phyloP scores from a whole-genome alignment of 2,329 filamentous ascomycete genomes.

The Apiospora arundinis region DNA sequence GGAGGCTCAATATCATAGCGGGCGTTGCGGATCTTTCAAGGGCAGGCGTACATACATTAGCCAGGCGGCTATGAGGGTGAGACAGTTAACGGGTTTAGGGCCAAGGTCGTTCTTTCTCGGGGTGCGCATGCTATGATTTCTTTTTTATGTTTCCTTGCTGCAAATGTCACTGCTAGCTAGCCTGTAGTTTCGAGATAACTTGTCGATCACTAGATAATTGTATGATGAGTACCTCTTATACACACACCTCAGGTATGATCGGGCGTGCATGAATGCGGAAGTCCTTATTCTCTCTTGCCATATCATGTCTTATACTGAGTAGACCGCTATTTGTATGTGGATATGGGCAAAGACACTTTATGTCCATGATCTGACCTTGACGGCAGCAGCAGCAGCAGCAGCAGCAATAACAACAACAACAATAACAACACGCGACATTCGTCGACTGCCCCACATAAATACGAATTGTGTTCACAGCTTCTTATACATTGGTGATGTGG shows the following conservation, averaged over 20 bases:
- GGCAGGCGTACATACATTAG: not conserved
- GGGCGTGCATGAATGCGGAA: not conserved
- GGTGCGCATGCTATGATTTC: not conserved
- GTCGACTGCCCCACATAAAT: not conserved
- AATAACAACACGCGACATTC: not conserved
- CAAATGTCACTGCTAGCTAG: not conserved
- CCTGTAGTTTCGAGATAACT: not conserved
- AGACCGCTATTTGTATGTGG: constrained; percentile 14
- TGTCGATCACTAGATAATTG: not conserved
- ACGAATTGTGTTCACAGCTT: not conserved
- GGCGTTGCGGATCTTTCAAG: constrained; percentile 5
- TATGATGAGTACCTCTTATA: constrained; percentile 1
- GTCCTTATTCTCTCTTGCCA: not conserved
- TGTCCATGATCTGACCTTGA: not conserved
- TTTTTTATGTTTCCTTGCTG: not conserved
- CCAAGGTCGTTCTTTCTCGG: not conserved
- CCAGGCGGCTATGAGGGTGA: not conserved
- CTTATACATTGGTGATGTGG: not conserved
- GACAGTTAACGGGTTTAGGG: not conserved
- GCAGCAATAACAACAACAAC: not conserved
- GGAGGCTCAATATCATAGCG: not conserved
- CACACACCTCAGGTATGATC: not conserved
- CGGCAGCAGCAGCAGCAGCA: not conserved
- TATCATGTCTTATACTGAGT: not conserved
- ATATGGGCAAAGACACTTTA: constrained; percentile 4